Evolutionary conservation across 257 asterid species (phyloP).

Genomic region (Rehmannia glutinosa): DNA sequence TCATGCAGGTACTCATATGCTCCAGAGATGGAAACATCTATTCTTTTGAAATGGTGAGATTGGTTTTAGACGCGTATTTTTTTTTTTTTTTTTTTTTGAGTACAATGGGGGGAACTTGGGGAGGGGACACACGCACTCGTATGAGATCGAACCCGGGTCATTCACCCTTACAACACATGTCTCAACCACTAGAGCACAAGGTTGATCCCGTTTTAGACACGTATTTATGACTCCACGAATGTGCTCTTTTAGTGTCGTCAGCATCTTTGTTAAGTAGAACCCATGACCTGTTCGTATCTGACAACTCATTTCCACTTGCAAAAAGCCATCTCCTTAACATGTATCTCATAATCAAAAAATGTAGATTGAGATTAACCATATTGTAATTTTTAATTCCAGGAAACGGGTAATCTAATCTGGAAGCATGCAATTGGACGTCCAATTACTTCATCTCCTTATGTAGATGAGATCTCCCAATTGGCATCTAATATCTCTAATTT

Average conservation of each 20-base stretch:
- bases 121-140: too few relatives aligned
- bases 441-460: conserved; percentile 75
- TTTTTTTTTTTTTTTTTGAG: too few relatives aligned
- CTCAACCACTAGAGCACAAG: too few relatives aligned
- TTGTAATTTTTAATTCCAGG: conserved; percentile 34
- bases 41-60: conserved; percentile 69
- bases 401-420: conserved; percentile 68
- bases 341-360: too few relatives aligned
- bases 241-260: too few relatives aligned
- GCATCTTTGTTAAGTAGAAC: too few relatives aligned
- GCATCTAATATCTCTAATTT: conserved; percentile 25
- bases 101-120: too few relatives aligned
- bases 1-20: conserved; percentile 69
- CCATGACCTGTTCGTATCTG: too few relatives aligned
- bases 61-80: not conserved
- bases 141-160: too few relatives aligned
- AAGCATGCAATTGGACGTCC: conserved; percentile 58
- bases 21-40: conserved; percentile 83
- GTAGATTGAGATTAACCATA: not conserved
- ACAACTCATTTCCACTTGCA: not conserved
- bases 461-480: conserved; percentile 57
- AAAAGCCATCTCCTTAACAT: not conserved
- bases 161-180: too few relatives aligned
- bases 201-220: too few relatives aligned
- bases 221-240: too few relatives aligned